Evolutionary conservation across 306 rosid species (phyloP), one percentile per base, ranked within the genome.

Genomic region (Carpinus viminea): DNA sequence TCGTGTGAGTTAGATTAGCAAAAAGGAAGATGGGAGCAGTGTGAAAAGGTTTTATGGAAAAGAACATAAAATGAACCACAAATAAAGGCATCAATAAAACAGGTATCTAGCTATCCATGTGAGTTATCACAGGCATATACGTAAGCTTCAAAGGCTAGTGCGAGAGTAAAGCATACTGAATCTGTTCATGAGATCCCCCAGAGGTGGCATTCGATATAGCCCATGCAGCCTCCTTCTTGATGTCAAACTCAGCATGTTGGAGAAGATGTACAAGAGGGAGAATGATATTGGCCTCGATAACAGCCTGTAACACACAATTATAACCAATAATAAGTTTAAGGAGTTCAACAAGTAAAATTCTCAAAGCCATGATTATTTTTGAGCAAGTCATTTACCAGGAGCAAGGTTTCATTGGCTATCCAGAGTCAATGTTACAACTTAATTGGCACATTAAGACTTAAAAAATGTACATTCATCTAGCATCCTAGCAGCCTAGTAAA

Each of bases 141-240:
- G 74, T 28, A 51, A 31, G 62, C 38, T 36, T 10, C 10, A 70
- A 53, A 34, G 47, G 68, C 41, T 34, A 50, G 68, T 26, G 77
- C 26, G 28, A 50, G 9, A 61, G 54, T 55, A 21, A 72, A 81
- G 38, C 88, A 68, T 91, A 91, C 93, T 89, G 86, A 66, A 90
- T 87, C 84, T 91, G 96, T 50, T 89, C 93, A 73, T 83, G 86
- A 74, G 91, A 85, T 51, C 96, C 96, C 53, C 91, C 93, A 50
- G 91, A 88, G 64, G 91, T 91, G 50, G 91, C 93, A 84, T 91
- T 91, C 54, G 91, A 87, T 74, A 91, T 80, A 20, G 91, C 96
- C 96, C 93, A 91, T 5, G 91, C 93, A 69, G 96, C 96, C 80
- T 91, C 96, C 87, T 87, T 91, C 89, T 91, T 91, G 68, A 91